Conservation (phyloP, 2,329 filamentous ascomycete genomes). For the Cyphellophora europaea region DNA sequence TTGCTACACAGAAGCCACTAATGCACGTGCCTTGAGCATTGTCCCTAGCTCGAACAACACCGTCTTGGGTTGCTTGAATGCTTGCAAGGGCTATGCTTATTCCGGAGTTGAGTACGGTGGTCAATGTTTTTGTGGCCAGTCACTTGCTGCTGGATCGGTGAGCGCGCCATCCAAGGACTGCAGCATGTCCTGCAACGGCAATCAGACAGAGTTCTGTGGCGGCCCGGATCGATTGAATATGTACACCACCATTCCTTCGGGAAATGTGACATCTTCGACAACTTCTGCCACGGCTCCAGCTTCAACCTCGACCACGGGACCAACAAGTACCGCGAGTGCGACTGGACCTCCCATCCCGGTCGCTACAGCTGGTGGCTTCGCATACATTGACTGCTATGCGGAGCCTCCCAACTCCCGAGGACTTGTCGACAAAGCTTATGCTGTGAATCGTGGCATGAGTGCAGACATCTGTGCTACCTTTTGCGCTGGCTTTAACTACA, state of each 20-base stretch:
- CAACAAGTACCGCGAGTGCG: no score
- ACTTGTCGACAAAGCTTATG: slow-evolving; percentile 10
- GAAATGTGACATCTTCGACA: slow-evolving; percentile 7
- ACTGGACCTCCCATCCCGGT: slow-evolving; percentile 8
- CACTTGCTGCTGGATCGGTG: slow-evolving; percentile 11
- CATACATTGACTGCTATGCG: slow-evolving; percentile 14
- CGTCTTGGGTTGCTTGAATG: slow-evolving; percentile 14
- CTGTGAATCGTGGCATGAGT: slow-evolving; percentile 10
- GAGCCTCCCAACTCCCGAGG: slow-evolving; percentile 10
- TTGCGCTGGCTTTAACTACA: slow-evolving; percentile 22
- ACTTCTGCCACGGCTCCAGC: slow-evolving; percentile 17
- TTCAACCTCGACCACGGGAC: slow-evolving; percentile 18
- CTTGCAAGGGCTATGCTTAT: slow-evolving; percentile 21
- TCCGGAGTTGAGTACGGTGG: slow-evolving; percentile 31
- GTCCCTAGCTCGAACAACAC: slow-evolving; percentile 24
- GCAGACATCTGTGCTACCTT: slow-evolving; percentile 10
- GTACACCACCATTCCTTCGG: slow-evolving; percentile 4
- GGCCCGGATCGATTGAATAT: slow-evolving; percentile 13
- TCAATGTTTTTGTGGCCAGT: slow-evolving; percentile 27
- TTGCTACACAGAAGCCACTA: slow-evolving; percentile 29
- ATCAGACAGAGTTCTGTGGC: slow-evolving; percentile 21
- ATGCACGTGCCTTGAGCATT: slow-evolving; percentile 23
- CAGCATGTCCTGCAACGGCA: slow-evolving; percentile 19
- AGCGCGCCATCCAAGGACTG: slow-evolving; percentile 8
- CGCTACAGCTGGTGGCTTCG: slow-evolving; percentile 9